Percentiles rank a stretch among this genome's conserved stretches.
Evolutionary conservation across 768 basidiomycete species (phyloP).

Genomic region (Hericium alpestre): DNA sequence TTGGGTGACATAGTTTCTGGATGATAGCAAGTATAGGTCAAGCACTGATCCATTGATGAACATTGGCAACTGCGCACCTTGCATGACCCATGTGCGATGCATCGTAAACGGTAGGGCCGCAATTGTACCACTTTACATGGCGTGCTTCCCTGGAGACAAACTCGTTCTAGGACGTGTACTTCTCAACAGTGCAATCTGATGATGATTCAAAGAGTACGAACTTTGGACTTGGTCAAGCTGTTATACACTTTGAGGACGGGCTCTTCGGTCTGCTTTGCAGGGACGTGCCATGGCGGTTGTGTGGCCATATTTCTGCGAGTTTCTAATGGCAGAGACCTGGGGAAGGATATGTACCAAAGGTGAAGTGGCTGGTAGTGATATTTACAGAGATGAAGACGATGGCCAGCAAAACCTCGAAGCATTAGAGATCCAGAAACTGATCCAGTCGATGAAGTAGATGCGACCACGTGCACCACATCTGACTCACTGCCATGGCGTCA

Average conservation of each 20-base stretch:
- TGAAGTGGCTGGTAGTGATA: not conserved
- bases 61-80: slow-evolving; percentile 38
- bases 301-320: slow-evolving; percentile 35
- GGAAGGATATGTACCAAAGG: not conserved
- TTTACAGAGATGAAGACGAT: not conserved
- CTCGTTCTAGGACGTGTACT: slow-evolving; percentile 43
- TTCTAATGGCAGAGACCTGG: not conserved
- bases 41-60: too few relatives aligned
- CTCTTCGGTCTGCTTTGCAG: slow-evolving; percentile 36
- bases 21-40: not conserved
- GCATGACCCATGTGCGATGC: slow-evolving; percentile 98
- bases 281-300: slow-evolving; percentile 46
- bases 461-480: too few relatives aligned
- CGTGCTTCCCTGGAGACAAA: slow-evolving; percentile 62
- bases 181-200: not conserved
- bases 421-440: not conserved
- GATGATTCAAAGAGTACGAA: slow-evolving; percentile 19
- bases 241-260: slow-evolving; percentile 82
- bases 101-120: slow-evolving; percentile 98
- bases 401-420: not conserved
- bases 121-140: slow-evolving; percentile 97
- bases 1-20: slow-evolving; percentile 92
- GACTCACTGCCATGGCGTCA: too few relatives aligned
- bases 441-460: not conserved
- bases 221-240: slow-evolving; percentile 86